Base-by-base conservation (phyloP, 495 filamentous ascomycete genomes). In the Neurospora pannonica region DNA sequence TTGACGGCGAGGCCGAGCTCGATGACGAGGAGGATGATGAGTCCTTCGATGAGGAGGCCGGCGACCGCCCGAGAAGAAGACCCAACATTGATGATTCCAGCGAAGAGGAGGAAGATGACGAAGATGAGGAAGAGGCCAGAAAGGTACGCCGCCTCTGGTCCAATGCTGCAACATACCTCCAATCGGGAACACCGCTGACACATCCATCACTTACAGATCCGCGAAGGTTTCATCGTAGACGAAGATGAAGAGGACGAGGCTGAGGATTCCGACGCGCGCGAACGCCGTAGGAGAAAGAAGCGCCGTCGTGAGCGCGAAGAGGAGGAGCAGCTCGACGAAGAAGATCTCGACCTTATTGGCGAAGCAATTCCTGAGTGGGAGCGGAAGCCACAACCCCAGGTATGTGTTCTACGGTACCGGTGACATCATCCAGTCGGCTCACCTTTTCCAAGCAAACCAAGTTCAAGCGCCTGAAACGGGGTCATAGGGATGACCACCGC, bases 51-150 rank as follows among this genome's bases (percentile, higher is more conserved):
- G 95, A 96, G 75, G 93, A 94, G 71, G 91, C 89, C 37, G 92
- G 90, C 62, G 90, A 95, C 21, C 84, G 83, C n/a, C 78, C 72
- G 74, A 75, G 38, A 76, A 82, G 46, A 80, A 82, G 46, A 80
- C 78, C 70, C 79, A 80, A 38, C 74, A 78, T 89, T 0, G 89
- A 94, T 78, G 95, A 98, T 82, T 97, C 93, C 28, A 97, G 93
- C 76, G 95, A 97, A 74, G 96, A 99, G 79, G 96, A 98, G 69
- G 96, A 98, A 15, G 96, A 98, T 38, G 95, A 97, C 74, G 95
- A 99, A 39, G 96, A 98, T 77, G 93, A 94, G 76, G 92, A 95
- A 76, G 91, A 93, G 76, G 90, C 88, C 72, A 79, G 83, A 71
- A 84, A 84, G 79, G 87, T 88, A 81, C 38, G 80, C 9, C 28